These are phyloP conservation scores for Epithele typhae DNA, from an alignment of 768 basidiomycete species.

Conservation along the genomic window DNA sequence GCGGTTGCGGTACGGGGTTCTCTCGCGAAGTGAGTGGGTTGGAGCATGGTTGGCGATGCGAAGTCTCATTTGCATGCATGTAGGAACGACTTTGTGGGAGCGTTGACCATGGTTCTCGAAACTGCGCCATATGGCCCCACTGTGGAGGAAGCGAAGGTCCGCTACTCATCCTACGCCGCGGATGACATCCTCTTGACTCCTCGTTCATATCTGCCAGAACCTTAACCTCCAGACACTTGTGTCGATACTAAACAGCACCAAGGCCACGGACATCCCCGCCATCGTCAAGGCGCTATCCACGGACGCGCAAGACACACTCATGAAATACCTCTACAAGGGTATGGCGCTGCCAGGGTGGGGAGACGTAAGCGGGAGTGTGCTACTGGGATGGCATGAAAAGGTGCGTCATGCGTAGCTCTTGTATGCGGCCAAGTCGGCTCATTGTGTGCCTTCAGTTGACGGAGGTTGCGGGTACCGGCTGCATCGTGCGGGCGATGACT, in stretches of 20 bases:
- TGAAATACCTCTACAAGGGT: slow-evolving; percentile 98
- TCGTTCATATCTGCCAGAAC: slow-evolving; percentile 41
- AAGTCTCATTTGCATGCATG: background rate
- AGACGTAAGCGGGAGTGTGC: slow-evolving; percentile 61
- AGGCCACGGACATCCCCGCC: slow-evolving; percentile 77
- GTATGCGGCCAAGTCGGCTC: background rate
- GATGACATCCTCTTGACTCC: background rate
- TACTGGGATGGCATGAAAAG: slow-evolving; percentile 96
- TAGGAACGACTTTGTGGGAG: slow-evolving; percentile 76
- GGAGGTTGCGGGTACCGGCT: slow-evolving; percentile 90
- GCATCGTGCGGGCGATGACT: slow-evolving; percentile 86
- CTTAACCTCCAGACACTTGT: slow-evolving; percentile 77
- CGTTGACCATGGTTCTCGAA: slow-evolving; percentile 66
- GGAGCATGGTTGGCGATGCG: background rate
- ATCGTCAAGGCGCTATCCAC: slow-evolving; percentile 69
- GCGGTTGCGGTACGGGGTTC: slow-evolving; percentile 65
- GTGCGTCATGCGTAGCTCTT: slow-evolving; percentile 35
- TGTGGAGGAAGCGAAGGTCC: slow-evolving; percentile 88
- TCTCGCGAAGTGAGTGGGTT: slow-evolving; percentile 61
- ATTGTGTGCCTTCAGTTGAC: slow-evolving; percentile 58
- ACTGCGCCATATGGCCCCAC: slow-evolving; percentile 85
- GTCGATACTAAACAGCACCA: slow-evolving; percentile 91
- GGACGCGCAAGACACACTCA: slow-evolving; percentile 83
- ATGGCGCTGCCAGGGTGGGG: slow-evolving; percentile 68
- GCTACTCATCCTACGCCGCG: slow-evolving; percentile 10